A percentile compares a stretch with the other conserved stretches of the same genome.
Evolutionary conservation across 176 grass and related monocot genomes (phyloP).

Genomic region (Carex kokanica): DNA sequence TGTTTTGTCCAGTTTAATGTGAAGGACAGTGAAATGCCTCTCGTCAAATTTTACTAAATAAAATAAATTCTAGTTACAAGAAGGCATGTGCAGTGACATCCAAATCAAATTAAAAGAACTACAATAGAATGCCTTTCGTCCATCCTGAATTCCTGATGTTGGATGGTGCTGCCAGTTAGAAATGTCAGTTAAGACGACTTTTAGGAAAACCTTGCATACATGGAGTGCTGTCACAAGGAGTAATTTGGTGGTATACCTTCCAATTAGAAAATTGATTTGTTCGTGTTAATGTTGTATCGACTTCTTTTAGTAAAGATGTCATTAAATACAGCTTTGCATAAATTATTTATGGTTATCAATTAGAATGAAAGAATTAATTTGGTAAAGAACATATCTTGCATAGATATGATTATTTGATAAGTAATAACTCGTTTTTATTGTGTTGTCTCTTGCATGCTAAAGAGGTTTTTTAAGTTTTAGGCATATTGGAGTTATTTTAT

Average conservation of each 20-base stretch:
- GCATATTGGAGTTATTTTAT: not conserved
- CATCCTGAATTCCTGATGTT: conserved; percentile 4
- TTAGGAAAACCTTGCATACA: not conserved
- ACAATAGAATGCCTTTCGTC: not conserved
- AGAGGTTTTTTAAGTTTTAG: conserved; percentile 2
- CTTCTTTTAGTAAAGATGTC: not conserved
- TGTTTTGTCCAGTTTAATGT: not conserved
- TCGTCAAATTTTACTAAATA: not conserved
- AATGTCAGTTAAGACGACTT: not conserved
- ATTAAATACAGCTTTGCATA: not conserved
- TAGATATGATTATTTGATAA: not conserved
- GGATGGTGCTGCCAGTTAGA: not conserved
- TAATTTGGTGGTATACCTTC: not conserved
- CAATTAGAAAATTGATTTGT: not conserved
- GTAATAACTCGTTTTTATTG: not conserved
- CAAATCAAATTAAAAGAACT: not conserved
- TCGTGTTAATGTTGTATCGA: not conserved
- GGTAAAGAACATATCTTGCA: not conserved
- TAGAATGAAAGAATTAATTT: not conserved
- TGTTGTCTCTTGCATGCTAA: not conserved
- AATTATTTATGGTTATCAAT: not conserved
- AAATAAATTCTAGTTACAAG: not conserved
- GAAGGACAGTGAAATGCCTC: not conserved
- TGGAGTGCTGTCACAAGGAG: not conserved
- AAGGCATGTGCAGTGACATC: not conserved